A percentile compares a stretch with the other conserved stretches of the same genome.
Conservation (phyloP, 2,329 filamentous ascomycete species). For the Sarocladium strictum region DNA sequence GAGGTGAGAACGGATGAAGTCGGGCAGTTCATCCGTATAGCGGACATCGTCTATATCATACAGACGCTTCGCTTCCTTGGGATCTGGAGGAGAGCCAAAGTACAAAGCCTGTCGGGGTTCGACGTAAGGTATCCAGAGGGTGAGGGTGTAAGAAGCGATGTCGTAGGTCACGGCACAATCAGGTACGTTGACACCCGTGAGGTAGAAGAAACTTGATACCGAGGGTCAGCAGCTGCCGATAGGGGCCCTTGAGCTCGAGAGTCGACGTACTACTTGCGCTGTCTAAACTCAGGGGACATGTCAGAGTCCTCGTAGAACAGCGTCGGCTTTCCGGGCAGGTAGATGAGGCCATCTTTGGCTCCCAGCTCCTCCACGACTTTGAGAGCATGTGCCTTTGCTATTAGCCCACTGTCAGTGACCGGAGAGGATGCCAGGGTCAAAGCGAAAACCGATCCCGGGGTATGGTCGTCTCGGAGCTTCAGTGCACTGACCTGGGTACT, state of each 20-base stretch:
- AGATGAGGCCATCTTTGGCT: conserved; percentile 46
- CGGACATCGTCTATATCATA: conserved; percentile 69
- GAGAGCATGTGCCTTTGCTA: conserved; percentile 36
- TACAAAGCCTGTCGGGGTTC: conserved; percentile 57
- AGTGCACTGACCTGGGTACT: conserved; percentile 11
- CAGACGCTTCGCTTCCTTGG: conserved; percentile 52
- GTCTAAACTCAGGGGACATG: conserved; percentile 48
- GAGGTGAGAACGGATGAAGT: conserved; percentile 34
- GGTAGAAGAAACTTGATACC: conserved; percentile 47
- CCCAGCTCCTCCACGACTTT: conserved; percentile 48
- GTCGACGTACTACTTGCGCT: conserved; percentile 49
- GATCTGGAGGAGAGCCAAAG: conserved; percentile 55
- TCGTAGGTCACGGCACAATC: conserved; percentile 54
- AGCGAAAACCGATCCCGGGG: not conserved
- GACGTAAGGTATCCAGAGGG: conserved; percentile 67
- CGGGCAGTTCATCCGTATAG: conserved; percentile 48
- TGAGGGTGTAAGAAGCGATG: conserved; percentile 53
- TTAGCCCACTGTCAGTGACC: not conserved
- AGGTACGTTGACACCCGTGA: conserved; percentile 48
- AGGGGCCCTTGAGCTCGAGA: not conserved
- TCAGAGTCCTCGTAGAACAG: conserved; percentile 53
- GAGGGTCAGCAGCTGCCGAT: not conserved
- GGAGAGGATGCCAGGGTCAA: not conserved
- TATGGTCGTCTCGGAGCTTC: not conserved
- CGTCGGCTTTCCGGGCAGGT: conserved; percentile 46